These are phyloP conservation scores for Noccaea bulbosa DNA, from an alignment of 345 rosid genomes.

Conservation along the genomic window DNA sequence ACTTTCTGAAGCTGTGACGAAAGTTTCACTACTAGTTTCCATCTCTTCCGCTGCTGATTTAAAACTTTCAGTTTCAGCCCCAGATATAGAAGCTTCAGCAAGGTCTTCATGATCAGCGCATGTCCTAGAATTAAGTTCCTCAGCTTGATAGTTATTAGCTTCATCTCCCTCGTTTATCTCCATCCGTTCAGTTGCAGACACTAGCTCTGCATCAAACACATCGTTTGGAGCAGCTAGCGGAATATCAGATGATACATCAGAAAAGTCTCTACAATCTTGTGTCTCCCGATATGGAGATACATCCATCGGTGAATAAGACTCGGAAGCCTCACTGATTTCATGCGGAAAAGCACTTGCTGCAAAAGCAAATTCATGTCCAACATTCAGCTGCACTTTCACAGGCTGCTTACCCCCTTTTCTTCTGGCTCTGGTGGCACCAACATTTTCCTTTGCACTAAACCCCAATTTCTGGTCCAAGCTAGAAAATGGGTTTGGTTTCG, in stretches of 20 bases:
- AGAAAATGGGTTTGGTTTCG: slow-evolving; percentile 51
- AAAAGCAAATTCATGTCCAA: slow-evolving; percentile 61
- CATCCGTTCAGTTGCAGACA: slow-evolving; percentile 65
- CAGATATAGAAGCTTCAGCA: slow-evolving; percentile 59
- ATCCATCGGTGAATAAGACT: slow-evolving; percentile 87
- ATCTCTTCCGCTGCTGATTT: slow-evolving; percentile 85
- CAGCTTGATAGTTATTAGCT: slow-evolving; percentile 47
- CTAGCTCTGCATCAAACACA: slow-evolving; percentile 61
- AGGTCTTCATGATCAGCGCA: slow-evolving; percentile 48
- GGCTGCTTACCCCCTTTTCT: slow-evolving; percentile 66
- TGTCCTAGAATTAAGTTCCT: slow-evolving; percentile 43
- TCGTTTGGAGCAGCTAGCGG: slow-evolving; percentile 47
- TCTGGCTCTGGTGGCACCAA: slow-evolving; percentile 51
- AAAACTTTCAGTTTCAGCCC: slow-evolving; percentile 88
- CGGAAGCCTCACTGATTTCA: slow-evolving; percentile 61
- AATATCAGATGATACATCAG: slow-evolving; percentile 54
- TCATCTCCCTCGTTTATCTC: slow-evolving; percentile 55
- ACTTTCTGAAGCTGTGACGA: slow-evolving; percentile 57
- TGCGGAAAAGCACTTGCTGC: slow-evolving; percentile 44
- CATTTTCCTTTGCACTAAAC: slow-evolving; percentile 58
- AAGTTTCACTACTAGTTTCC: slow-evolving; percentile 55
- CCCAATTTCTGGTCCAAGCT: slow-evolving; percentile 57
- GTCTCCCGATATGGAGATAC: slow-evolving; percentile 69
- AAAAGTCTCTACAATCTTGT: slow-evolving; percentile 53
- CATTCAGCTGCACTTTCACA: slow-evolving; percentile 54